These are phyloP conservation scores for Mucor racemosus DNA, from an alignment of 371 early-diverging fungal species.

Conservation along the genomic window DNA sequence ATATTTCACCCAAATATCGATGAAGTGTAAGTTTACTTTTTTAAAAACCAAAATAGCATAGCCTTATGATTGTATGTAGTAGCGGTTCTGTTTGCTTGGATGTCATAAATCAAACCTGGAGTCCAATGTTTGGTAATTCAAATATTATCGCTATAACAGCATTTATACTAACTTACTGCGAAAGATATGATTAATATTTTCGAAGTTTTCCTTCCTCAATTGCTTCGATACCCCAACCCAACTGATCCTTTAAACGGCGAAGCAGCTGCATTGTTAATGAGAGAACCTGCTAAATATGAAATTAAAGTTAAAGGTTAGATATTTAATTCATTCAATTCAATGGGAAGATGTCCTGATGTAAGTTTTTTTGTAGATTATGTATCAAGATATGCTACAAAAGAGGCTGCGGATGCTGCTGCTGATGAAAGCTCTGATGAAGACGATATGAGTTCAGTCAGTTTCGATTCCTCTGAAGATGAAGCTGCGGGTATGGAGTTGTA, in stretches of 20 bases:
- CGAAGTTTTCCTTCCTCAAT: slow-evolving; percentile 98
- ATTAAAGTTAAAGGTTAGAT: slow-evolving; percentile 87
- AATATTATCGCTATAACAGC: background rate
- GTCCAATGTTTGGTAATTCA: slow-evolving; percentile 95
- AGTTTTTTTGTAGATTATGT: slow-evolving; percentile 73
- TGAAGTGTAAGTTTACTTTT: slow-evolving; percentile 78
- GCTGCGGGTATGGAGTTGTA: slow-evolving; percentile 77
- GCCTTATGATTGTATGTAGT: slow-evolving; percentile 40
- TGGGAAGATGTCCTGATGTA: background rate
- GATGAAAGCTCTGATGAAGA: slow-evolving; percentile 79
- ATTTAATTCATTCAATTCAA: background rate
- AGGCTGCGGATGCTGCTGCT: slow-evolving; percentile 82
- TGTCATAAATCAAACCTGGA: slow-evolving; percentile 99
- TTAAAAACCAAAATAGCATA: background rate
- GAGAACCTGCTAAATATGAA: slow-evolving; percentile 93
- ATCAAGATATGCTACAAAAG: slow-evolving; percentile 84
- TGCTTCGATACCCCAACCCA: slow-evolving; percentile 98
- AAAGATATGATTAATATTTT: slow-evolving; percentile 97
- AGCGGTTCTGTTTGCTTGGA: slow-evolving; percentile 99
- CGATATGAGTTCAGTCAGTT: slow-evolving; percentile 79
- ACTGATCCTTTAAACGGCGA: slow-evolving; percentile 99
- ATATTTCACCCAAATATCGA: slow-evolving; percentile 99
- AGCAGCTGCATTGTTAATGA: slow-evolving; percentile 97
- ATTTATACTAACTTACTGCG: background rate
- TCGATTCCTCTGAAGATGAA: slow-evolving; percentile 84